Percentiles rank a stretch among this genome's conserved stretches.
Conservation (phyloP, 306 rosid species). For the Benincasa hispida region DNA sequence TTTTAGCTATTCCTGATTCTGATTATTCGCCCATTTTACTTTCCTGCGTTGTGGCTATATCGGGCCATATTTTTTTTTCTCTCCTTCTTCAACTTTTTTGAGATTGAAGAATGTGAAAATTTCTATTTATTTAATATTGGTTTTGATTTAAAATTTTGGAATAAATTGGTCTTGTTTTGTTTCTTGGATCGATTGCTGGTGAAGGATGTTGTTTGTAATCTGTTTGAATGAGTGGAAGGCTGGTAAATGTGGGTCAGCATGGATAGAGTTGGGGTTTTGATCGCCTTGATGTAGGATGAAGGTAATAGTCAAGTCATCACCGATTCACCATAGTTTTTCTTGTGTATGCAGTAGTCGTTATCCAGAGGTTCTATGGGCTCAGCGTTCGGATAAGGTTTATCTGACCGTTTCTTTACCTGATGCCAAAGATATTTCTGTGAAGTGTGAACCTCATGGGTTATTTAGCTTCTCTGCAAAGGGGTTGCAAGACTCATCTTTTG, state of each 20-base stretch:
- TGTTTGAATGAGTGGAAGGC: not conserved
- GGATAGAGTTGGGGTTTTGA: not conserved
- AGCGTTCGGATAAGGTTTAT: conserved; percentile 73
- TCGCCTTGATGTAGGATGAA: not conserved
- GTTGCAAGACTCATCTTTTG: conserved; percentile 43
- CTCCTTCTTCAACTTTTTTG: not conserved
- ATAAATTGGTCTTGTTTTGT: not conserved
- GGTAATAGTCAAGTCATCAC: not conserved
- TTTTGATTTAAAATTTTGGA: not conserved
- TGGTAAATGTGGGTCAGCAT: not conserved
- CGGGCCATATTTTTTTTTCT: not conserved
- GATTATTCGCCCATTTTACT: not conserved
- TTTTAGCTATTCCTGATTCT: not conserved
- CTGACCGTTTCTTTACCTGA: conserved; percentile 76
- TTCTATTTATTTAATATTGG: not conserved
- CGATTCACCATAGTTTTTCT: not conserved
- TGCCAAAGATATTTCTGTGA: conserved; percentile 63
- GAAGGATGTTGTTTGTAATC: not conserved
- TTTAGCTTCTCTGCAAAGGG: conserved; percentile 74
- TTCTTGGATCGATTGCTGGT: not conserved
- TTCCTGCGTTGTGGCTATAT: not conserved
- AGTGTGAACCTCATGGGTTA: conserved; percentile 65
- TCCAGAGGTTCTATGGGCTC: conserved; percentile 94
- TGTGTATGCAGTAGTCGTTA: conserved; percentile 52
- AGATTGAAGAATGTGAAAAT: not conserved